Evolutionary conservation across 2,329 filamentous ascomycete genomes (phyloP), one percentile per base, ranked within the genome.

Genomic region (Chrysoporthe puriensis): DNA sequence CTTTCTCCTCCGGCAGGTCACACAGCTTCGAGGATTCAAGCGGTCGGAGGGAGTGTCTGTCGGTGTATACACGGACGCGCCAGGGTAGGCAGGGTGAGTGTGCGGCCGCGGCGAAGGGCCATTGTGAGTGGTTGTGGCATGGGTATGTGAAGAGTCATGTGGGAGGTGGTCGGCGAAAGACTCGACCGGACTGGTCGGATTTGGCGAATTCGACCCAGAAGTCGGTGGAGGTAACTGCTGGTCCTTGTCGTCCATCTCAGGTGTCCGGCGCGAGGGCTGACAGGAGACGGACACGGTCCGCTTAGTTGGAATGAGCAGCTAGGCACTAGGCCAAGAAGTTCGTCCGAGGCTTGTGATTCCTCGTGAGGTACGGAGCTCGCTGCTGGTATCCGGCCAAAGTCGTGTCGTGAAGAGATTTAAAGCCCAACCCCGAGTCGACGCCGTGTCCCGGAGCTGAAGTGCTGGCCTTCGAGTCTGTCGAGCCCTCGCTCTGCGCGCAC

Each of bases 1-100:
- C 77, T 92, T 91, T 40, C 71, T 67, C 61, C 70, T 66, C 57
- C 71, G 70, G 36, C 71, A 73, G 50, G 71, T 73, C n/a, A 73
- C 71, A 58, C 71, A 73, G 64, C 71, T 73, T 7, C 71, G 66
- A 7, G 71, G 71, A 34, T 73, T 73, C 40, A 73, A 67, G 56
- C 73, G 72, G 11, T 69, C 63, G 65, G 73, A 71, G 18, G 73
- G 74, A 2, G 69, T 67, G 13, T 71, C 63, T 5, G 69, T 74
- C 5, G 74, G 74, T 8, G 71, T 72, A 66, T 73, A 75, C 16
- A 75, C 70, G 48, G 73, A 74, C n/a, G 73, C 72, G 48, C 73
- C 73, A 2, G 73, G 69, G 34, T 72, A 69, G 52, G 70, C 70
- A 9, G 73, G 72, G n/a, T 69, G 66, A 7, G 69, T 57, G n/a